Evolutionary conservation across 2,329 filamentous ascomycete species (phyloP), one percentile per base, ranked within the genome.

Genomic region (Elsinoe australis): DNA sequence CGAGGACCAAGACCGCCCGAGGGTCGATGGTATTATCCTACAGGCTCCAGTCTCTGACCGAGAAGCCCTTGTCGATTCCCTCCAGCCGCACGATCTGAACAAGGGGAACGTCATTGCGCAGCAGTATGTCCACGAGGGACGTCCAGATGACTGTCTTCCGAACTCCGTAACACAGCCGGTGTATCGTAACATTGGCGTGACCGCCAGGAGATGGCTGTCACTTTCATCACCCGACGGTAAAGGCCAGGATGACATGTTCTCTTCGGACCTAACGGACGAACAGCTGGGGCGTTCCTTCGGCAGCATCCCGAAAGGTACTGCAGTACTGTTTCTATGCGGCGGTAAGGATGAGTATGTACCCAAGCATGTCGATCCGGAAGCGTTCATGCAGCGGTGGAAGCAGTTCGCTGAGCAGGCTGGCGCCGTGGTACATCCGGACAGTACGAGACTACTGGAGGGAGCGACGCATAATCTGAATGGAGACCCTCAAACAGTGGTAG

Each of bases 201-300:
- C 68, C n/a, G 77, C 80, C 5, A 67, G 68, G 36, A 62, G 81
- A 33, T 82, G 79, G 61, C 60, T 81, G 28, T 78, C 76, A 38
- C 65, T 85, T 5, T 68, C 73, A 0, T 75, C 71, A 17, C 76
- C 76, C 0, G 67, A 71, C 38, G 64, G 70, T 44, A 71, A 79
- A 4, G 84, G 82, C 7, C 83, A 85, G 51, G 89, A 95, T 61
- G 89, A 95, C 61, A 87, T 85, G 60, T 95, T 94, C 67, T 89
- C 84, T n/a, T 81, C 79, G 2, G 85, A 92, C 60, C 67, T 92
- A n/a, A 64, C 69, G 0, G 74, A 78, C 33, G 70, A 76, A 24
- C 69, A 72, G 14, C 68, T 88, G 5, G 59, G 64, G 18, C 62
- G 62, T 10, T 82, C 82, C n/a, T 95, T 90, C 74, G 75, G 80